Base-by-base conservation (phyloP, 345 rosid genomes). In the Barbarea vulgaris region DNA sequence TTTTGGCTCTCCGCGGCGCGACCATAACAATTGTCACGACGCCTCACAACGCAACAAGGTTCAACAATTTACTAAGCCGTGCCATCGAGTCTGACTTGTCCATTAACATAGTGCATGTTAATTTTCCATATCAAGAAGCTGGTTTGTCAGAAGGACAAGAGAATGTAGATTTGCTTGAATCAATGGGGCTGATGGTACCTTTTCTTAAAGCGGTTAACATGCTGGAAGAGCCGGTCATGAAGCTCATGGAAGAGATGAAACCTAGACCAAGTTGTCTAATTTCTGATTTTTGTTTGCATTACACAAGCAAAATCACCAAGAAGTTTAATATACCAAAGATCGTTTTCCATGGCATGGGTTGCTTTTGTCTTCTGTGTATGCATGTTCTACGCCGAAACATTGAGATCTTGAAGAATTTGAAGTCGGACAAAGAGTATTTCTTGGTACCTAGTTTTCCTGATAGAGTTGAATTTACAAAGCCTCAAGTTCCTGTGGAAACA, bases 241-340 rank as follows among this genome's bases (percentile, higher is more conserved):
- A 71, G 60, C 70, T 78, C 24, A 53, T 86, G 2, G 66, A 75
- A 30, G 81, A 75, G 82, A 54, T 82, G 58, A 54, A 7, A 9
- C 83, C 84, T 2, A 42, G 8, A 56, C 86, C 90, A 13, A 77
- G 52, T 54, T 88, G 96, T 47, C n/a, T 88, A 4, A 80, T 88
- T 1, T 83, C 85, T 5, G 94, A 87, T 51, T 47, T 67, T 36
- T 75, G 76, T 22, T 28, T 86, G 57, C 58, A 79, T 13, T 87
- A 80, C 69, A 85, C 87, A 15, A 44, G 54, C 11, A 39, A 69
- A 15, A 48, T 76, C 3, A 84, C 91, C 0, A 48, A 30, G 42
- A 78, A 58, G 27, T 79, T 84, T 37, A 56, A 78, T 3, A 55
- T 89, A 21, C 90, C 93, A 0, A 78, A 89, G 63, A 75, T 91